Conservation (phyloP, 305 asterid genomes). For the Vinca major region DNA sequence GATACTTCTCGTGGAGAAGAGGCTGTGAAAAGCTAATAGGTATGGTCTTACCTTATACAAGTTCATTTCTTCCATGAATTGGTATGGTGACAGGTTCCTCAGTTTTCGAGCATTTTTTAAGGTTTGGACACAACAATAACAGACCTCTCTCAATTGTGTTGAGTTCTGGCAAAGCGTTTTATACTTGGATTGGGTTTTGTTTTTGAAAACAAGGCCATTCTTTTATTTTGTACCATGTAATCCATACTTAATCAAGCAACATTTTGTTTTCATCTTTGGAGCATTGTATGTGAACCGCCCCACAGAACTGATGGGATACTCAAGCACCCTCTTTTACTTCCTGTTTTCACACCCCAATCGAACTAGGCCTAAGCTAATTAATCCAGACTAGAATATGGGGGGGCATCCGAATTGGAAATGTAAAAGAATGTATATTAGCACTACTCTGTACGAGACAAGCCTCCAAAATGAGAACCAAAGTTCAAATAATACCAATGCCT, state of each 20-base stretch:
- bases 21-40: not conserved
- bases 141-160: not conserved
- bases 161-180: too few relatives aligned
- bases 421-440: not conserved
- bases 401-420: not conserved
- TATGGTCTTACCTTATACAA: not conserved
- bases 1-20: not conserved
- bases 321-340: too few relatives aligned
- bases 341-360: too few relatives aligned
- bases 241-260: too few relatives aligned
- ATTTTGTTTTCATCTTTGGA: too few relatives aligned
- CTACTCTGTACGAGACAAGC: not conserved
- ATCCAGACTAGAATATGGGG: too few relatives aligned
- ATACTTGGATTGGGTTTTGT: too few relatives aligned
- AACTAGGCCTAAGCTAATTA: too few relatives aligned
- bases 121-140: not conserved
- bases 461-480: not conserved
- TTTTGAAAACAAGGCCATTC: too few relatives aligned
- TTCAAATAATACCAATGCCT: slow-evolving; percentile 7
- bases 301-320: too few relatives aligned
- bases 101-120: not conserved
- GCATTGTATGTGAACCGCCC: too few relatives aligned
- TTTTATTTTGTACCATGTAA: too few relatives aligned
- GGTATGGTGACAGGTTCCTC: not conserved
- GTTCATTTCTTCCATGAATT: not conserved